These are phyloP conservation scores for Lachnellula hyalina DNA, from an alignment of 2,329 filamentous ascomycete genomes.

Conservation along the genomic window DNA sequence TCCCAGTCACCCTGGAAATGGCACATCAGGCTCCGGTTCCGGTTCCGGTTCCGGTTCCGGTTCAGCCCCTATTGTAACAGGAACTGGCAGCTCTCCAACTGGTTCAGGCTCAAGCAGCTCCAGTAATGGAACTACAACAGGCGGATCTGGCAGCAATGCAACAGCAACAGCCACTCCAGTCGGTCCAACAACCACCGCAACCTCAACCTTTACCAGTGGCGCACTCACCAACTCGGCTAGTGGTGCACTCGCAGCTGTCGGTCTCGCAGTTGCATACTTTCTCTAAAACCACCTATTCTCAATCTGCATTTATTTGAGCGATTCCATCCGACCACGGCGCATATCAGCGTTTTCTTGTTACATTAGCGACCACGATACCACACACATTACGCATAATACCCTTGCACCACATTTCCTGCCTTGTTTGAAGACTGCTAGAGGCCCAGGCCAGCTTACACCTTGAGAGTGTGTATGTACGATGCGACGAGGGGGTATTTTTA, in stretches of 20 bases:
- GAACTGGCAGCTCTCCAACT: not conserved
- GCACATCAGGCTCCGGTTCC: constrained; percentile 1
- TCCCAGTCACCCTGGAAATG: not conserved
- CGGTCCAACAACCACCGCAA: constrained; percentile 3
- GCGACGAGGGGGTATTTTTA: not conserved
- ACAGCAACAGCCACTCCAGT: constrained; percentile 10
- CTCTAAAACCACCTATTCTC: constrained; percentile 31
- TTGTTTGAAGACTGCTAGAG: not conserved
- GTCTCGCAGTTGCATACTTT: constrained; percentile 38
- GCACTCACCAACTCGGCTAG: constrained; percentile 30
- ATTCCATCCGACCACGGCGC: not conserved
- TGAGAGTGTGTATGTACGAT: not conserved
- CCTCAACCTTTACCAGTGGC: constrained; percentile 24
- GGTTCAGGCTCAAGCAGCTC: not conserved
- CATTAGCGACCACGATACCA: not conserved
- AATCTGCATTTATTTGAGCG: not conserved
- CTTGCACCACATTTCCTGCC: not conserved
- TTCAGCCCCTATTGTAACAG: not conserved
- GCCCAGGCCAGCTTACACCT: not conserved
- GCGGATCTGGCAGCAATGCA: not conserved
- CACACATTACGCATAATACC: not conserved
- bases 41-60: not conserved
- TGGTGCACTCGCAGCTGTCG: constrained; percentile 35
- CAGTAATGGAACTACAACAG: not conserved
- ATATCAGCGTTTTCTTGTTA: not conserved